Evolutionary conservation across 2,329 filamentous ascomycete species (phyloP), one percentile per base, ranked within the genome.

Genomic region (Exophiala oligosperma): DNA sequence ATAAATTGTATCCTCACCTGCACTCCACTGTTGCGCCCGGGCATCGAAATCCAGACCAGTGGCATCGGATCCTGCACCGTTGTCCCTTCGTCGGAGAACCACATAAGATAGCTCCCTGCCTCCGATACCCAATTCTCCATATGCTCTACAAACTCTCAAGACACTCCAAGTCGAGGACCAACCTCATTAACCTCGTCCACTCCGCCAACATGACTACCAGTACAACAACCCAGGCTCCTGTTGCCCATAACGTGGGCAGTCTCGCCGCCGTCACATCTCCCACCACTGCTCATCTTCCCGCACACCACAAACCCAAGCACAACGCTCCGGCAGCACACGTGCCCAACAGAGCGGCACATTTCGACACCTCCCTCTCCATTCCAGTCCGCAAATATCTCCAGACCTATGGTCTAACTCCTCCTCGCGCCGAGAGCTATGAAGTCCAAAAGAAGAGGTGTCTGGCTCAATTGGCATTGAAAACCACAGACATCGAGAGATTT

Each of bases 351-450:
- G 56, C 57, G 23, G 71, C 73, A 48, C 77, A 78, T 66, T 79
- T 74, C 60, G 78, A 80, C 62, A 80, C 78, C 49, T 76, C 77
- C 60, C 77, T 79, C 65, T 77, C 77, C 38, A 67, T 75, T 46
- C 76, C 79, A 56, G 78, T 79, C 48, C 77, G 78, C 71, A 80
- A 78, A 65, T 80, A 79, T 68, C 74, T 80, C 60, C 76, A 76
- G 63, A 79, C 77, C 17, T 79, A 80, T 65, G 78, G 78, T 52
- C 70, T 80, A 58, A 79, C 77, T 59, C 78, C 78, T 64, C 78
- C 78, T 47, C 75, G 75, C 52, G 73, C 76, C 47, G 78, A 80
- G 64, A 74, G 71, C 59, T 79, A 79, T 64, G 78, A 80, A 62
- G 71, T 73, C 41, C 78, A 80, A 66, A 77, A 78, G 71, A 73